Evolutionary conservation across 2,329 filamentous ascomycete species (phyloP).

Genomic region (Chaetomium sp.): DNA sequence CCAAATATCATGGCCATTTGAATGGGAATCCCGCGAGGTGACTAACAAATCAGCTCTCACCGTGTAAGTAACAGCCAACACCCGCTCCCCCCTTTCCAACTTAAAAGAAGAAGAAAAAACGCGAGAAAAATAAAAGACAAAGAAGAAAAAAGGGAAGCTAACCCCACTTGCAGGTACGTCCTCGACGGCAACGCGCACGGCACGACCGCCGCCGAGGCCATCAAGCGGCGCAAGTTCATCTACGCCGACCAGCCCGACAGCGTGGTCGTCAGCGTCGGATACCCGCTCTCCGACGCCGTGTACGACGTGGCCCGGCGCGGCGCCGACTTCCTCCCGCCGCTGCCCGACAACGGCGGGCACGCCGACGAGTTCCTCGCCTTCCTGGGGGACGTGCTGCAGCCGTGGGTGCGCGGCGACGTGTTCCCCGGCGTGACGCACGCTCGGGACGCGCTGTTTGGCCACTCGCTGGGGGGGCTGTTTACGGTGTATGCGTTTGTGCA

Average conservation of each 20-base stretch:
- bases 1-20: constrained; percentile 21
- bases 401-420: background rate
- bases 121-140: too few species aligned
- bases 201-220: background rate
- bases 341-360: background rate
- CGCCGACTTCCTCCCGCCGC: background rate
- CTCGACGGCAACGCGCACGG: background rate
- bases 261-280: background rate
- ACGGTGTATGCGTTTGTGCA: background rate
- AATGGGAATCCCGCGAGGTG: constrained; percentile 9
- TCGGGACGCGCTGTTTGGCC: background rate
- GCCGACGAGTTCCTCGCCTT: background rate
- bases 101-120: too few species aligned
- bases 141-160: too few species aligned
- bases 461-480: constrained; percentile 1
- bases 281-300: background rate
- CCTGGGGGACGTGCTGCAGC: background rate
- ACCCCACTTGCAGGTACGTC: background rate
- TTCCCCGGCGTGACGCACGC: background rate
- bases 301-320: background rate
- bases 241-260: background rate
- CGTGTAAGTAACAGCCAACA: background rate
- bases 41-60: background rate
- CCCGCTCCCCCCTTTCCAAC: too few species aligned
- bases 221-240: background rate